Percentiles rank a stretch among this genome's conserved stretches.
These are phyloP conservation scores for Ganoderma lucidum DNA, from an alignment of 1,284 basidiomycete species.

Conservation along the genomic window DNA sequence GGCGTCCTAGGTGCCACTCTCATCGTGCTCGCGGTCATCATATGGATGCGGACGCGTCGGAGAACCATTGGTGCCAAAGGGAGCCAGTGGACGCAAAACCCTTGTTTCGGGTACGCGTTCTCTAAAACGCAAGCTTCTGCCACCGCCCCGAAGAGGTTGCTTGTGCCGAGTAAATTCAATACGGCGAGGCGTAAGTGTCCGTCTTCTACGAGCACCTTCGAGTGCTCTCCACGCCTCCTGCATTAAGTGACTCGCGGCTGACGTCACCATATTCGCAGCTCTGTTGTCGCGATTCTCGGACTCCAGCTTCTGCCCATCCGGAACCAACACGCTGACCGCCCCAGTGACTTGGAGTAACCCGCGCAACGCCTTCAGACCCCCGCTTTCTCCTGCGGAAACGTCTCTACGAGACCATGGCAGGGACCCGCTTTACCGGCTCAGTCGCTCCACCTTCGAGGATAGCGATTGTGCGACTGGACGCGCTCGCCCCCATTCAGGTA, in stretches of 20 bases:
- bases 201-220: background rate
- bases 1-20: background rate
- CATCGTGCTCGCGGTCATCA: background rate
- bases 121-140: background rate
- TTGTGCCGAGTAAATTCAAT: background rate
- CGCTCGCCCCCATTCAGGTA: background rate
- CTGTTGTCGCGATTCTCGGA: background rate
- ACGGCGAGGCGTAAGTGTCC: background rate
- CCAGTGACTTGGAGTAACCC: background rate
- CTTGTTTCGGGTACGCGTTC: background rate
- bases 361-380: background rate
- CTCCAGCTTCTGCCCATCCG: background rate
- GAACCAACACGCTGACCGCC: background rate
- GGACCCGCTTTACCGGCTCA: background rate
- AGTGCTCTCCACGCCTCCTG: background rate
- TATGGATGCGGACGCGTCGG: background rate
- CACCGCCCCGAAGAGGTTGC: background rate
- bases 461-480: background rate
- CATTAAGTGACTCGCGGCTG: no score
- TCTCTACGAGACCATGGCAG: background rate
- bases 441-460: background rate
- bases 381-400: background rate
- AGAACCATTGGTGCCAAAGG: background rate
- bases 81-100: background rate
- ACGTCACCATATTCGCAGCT: background rate